Percentiles rank a stretch among this genome's conserved stretches.
Evolutionary conservation across 257 asterid species (phyloP).

Genomic region (Fraxinus anomala): DNA sequence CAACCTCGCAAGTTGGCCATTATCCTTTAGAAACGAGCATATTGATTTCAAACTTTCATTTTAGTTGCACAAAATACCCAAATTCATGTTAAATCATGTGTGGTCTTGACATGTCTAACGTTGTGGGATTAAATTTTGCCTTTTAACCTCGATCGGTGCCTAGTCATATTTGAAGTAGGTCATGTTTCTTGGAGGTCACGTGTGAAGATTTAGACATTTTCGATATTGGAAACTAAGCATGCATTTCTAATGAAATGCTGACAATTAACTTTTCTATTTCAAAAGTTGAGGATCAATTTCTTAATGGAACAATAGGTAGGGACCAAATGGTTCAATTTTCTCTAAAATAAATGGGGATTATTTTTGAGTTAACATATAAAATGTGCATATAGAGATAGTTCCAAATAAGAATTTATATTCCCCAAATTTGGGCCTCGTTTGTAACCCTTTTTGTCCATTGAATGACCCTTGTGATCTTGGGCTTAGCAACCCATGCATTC

Average conservation of each 20-base stretch:
- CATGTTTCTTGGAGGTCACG: neutral
- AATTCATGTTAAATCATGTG: neutral
- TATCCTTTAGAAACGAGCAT: too few relatives aligned
- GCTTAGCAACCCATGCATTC: constrained; percentile 34
- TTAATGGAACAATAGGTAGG: neutral
- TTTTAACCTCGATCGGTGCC: neutral
- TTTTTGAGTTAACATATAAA: neutral
- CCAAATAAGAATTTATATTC: neutral
- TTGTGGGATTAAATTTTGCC: neutral
- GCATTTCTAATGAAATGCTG: neutral
- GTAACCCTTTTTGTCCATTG: constrained; percentile 18
- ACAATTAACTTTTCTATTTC: neutral
- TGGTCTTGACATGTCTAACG: neutral
- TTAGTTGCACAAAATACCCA: too few relatives aligned
- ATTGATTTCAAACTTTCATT: too few relatives aligned
- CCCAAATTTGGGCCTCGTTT: constrained; percentile 25
- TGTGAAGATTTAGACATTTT: neutral
- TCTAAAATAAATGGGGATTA: neutral
- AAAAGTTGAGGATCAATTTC: neutral
- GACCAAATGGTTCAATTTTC: neutral
- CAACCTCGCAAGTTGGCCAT: too few relatives aligned
- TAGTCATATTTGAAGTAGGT: neutral
- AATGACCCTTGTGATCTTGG: constrained; percentile 24
- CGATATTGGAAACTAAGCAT: neutral
- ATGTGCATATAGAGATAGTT: too few relatives aligned